Evolutionary conservation across 306 rosid species (phyloP), one percentile per base, ranked within the genome.

Genomic region (Vigna radiata): DNA sequence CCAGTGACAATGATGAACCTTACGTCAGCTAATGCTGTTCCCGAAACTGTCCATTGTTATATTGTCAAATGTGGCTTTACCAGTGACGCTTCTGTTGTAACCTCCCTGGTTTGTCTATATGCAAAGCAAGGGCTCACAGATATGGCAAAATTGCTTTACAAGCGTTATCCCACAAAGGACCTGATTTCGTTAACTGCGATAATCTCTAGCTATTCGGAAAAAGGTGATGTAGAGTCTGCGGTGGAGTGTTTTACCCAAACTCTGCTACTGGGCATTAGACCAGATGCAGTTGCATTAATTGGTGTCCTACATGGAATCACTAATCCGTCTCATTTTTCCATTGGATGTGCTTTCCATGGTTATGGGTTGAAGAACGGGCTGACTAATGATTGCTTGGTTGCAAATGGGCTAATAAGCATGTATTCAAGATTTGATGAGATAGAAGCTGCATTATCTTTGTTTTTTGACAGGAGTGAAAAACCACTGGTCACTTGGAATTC

Each of bases 351-450:
- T 70, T 87, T 93, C 75, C 98, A 91, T 73, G 73, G 87, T 70
- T 89, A 80, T 76, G 93, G 95, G 18, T 49, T 85, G 33, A 93
- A 88, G 81, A 82, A 33, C 27, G 96, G 93, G 58, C 72, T 91
- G 76, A 77, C 52, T 39, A 54, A 44, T 19, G 83, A 89, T 68
- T 78, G 61, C 37, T 87, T 91, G 77, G 91, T 89, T 74, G 76
- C 85, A 49, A 91, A 93, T 74, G 95, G 89, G 78, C 85, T 91
- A 56, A 86, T 93, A 79, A 93, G 91, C 89, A 83, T 93, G 93
- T 89, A 89, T 83, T 89, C 88, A 12, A 91, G 84, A 84, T 89
- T 84, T 75, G 90, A 89, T 50, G 86, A 88, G 55, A 73, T 87
- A 46, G 90, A 88, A 75, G 61, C 77, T 15, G 86, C 82, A 27